A percentile compares a stretch with the other conserved stretches of the same genome.
Conservation (phyloP, 805 yeast species). For the Ogataea angusta region DNA sequence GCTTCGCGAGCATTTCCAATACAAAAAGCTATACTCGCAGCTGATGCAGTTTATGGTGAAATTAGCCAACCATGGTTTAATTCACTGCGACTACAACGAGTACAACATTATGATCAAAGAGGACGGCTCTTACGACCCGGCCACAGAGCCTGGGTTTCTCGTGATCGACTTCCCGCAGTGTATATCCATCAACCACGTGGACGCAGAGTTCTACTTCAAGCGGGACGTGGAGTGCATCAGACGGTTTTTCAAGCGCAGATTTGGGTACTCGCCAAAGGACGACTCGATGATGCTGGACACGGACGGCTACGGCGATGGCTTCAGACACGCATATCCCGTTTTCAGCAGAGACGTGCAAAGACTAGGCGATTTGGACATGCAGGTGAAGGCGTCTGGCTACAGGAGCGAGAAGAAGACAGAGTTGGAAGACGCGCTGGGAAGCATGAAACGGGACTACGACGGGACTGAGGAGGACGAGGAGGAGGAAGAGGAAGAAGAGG, state of each 20-base stretch:
- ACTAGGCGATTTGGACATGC: constrained; percentile 68
- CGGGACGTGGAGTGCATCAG: constrained; percentile 92
- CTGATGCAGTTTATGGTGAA: constrained; percentile 84
- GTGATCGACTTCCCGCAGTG: constrained; percentile 99
- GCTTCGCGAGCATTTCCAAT: constrained; percentile 64
- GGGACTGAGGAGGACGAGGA: constrained; percentile 33
- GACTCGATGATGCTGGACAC: constrained; percentile 73
- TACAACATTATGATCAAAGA: constrained; percentile 83
- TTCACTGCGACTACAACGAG: constrained; percentile 97
- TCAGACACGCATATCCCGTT: constrained; percentile 69
- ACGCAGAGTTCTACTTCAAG: constrained; percentile 83
- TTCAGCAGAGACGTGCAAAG: constrained; percentile 75
- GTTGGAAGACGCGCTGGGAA: constrained; percentile 70
- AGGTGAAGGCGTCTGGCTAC: constrained; percentile 90
- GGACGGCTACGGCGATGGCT: constrained; percentile 82
- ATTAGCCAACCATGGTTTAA: constrained; percentile 82
- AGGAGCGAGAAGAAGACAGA: constrained; percentile 44
- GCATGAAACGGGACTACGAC: constrained; percentile 50
- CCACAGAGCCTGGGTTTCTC: constrained; percentile 65
- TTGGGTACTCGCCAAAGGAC: constrained; percentile 65
- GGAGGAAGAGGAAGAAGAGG: constrained; percentile 37
- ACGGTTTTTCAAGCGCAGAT: constrained; percentile 73
- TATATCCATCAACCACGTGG: constrained; percentile 85
- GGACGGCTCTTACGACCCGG: constrained; percentile 47
- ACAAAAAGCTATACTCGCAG: constrained; percentile 72